Conservation (phyloP, 1,284 basidiomycete genomes). For the Fomitopsis betulina region DNA sequence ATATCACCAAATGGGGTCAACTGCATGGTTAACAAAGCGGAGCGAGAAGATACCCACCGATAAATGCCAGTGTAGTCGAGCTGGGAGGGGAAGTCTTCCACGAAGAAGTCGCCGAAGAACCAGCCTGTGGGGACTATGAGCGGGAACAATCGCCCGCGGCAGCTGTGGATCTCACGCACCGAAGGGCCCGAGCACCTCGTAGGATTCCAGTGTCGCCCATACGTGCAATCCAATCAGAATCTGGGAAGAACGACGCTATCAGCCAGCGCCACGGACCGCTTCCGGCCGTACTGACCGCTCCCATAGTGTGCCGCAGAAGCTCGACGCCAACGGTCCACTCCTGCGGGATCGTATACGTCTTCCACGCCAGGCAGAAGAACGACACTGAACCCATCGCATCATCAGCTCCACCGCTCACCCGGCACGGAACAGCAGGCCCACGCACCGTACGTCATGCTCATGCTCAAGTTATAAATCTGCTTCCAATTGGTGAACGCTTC, state of each 20-base stretch:
- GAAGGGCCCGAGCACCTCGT: constrained; percentile 90
- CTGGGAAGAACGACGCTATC: constrained; percentile 32
- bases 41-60: constrained; percentile 40
- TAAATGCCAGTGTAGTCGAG: constrained; percentile 97
- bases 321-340: constrained; percentile 92
- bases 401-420: background rate
- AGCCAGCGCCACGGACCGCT: constrained; percentile 3
- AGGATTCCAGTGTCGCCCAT: constrained; percentile 90
- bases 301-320: constrained; percentile 84
- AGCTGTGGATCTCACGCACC: constrained; percentile 40
- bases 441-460: constrained; percentile 92
- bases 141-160: background rate
- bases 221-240: constrained; percentile 84
- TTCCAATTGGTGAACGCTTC: constrained; percentile 98
- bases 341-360: constrained; percentile 76
- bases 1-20: background rate
- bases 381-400: constrained; percentile 49
- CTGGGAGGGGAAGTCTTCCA: constrained; percentile 87
- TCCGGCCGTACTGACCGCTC: constrained; percentile 53
- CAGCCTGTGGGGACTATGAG: constrained; percentile 52
- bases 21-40: background rate
- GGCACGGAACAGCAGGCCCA: constrained; percentile 13
- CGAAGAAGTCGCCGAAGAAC: constrained; percentile 99
- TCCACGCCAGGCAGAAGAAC: constrained; percentile 80
- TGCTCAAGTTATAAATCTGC: constrained; percentile 84